Evolutionary conservation across 495 filamentous ascomycete genomes (phyloP).

Genomic region (Tetracladium setigerum): DNA sequence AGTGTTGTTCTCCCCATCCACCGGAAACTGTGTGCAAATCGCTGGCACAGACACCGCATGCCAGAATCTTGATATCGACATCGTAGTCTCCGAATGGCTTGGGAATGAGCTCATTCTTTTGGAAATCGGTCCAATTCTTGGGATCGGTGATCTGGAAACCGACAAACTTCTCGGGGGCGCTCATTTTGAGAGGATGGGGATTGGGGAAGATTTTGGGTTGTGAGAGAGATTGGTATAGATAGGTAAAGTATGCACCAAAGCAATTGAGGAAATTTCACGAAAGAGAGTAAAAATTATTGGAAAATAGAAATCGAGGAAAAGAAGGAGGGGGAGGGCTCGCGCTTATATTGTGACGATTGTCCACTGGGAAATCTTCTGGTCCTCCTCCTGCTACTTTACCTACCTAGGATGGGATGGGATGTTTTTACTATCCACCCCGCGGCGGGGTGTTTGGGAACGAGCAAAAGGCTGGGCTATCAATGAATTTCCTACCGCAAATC

Average conservation of each 20-base stretch:
- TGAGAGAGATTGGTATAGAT: constrained; percentile 8
- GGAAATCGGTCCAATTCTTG: constrained; percentile 42
- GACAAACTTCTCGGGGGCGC: constrained; percentile 26
- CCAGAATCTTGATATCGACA: constrained; percentile 46
- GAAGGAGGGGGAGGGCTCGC: constrained; percentile 2
- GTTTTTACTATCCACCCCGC: too few species aligned
- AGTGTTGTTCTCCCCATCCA: constrained; percentile 47
- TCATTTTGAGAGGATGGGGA: constrained; percentile 11
- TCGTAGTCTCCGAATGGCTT: constrained; percentile 53
- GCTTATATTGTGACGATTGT: constrained; percentile 19
- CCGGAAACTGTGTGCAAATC: constrained; percentile 50
- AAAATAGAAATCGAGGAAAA: constrained; percentile 3
- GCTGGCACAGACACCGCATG: constrained; percentile 51
- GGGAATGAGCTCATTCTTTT: constrained; percentile 48
- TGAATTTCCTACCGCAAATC: too few species aligned
- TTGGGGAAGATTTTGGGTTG: not conserved
- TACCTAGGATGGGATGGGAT: not conserved
- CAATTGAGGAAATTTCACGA: constrained; percentile 2
- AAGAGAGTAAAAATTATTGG: not conserved
- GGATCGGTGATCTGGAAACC: constrained; percentile 49
- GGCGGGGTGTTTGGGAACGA: too few species aligned
- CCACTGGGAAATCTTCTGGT: too few species aligned
- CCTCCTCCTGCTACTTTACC: too few species aligned
- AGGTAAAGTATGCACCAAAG: not conserved
- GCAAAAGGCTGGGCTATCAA: too few species aligned